Evolutionary conservation across 2,329 filamentous ascomycete species (phyloP), one percentile per base, ranked within the genome.

Genomic region (Trichoderma sp.): DNA sequence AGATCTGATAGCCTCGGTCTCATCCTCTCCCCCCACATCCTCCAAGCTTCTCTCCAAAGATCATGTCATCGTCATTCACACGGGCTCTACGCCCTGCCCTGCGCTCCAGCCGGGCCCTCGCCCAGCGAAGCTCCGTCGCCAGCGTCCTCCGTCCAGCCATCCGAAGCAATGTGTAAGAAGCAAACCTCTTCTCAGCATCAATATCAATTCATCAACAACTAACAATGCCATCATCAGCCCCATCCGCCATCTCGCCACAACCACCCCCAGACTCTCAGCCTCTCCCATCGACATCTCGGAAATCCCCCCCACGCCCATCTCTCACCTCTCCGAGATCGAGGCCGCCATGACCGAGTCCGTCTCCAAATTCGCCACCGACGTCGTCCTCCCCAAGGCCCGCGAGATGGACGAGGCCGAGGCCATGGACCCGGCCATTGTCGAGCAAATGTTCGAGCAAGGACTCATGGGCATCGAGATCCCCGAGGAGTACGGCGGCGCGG

Each of bases 401-500:
- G 95, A 97, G 21, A 99, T 99, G 96, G 96, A 99, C 81, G 96
- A 99, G 86, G 91, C 92, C 34, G 96, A 99, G 86, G 83, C 88
- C 72, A 98, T 99, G 96, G 96, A 98, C 81, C 91, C 93, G 0
- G 81, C 87, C 1, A 83, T 99, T 8, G 92, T 99, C 6, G 94
- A 97, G 85, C 93, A 96, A 83, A 88, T 97, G 67, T 99, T 99
- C 78, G 96, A 99, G 85, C 95, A 98, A 81, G 96, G 96, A 0
- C 86, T 99, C 64, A 99, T 99, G 96, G 92, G 94, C 74, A 89
- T 99, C 75, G 96, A 99, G 85, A 97, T 99, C 72, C 95, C 96
- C 18, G 96, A 99, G 83, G 95, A 98, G 82, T 99, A 92, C 80
- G 96, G 96, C 73, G 96, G 96, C 73, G 93, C 95, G 0, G 96